A percentile compares a stretch with the other conserved stretches of the same genome.
Evolutionary conservation across 2,329 filamentous ascomycete species (phyloP).

Genomic region (Macroventuria anomochaeta): DNA sequence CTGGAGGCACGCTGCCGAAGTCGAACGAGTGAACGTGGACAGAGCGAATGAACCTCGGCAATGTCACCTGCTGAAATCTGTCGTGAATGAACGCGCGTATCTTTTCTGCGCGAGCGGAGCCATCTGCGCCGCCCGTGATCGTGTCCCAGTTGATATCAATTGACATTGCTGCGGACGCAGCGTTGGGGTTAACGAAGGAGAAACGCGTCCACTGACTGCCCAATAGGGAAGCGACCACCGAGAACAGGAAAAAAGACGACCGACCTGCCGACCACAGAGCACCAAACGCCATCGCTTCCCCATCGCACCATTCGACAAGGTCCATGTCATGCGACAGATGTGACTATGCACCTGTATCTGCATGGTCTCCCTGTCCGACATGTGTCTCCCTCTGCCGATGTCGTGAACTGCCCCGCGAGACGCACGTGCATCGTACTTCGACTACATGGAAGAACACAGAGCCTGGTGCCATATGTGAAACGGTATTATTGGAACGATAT

Average conservation of each 20-base stretch:
- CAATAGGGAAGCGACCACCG: slow-evolving; percentile 32
- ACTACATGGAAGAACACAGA: slow-evolving; percentile 5
- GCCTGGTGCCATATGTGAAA: slow-evolving; percentile 5
- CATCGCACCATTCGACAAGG: slow-evolving; percentile 24
- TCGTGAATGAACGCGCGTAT: slow-evolving; percentile 95
- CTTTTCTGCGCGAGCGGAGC: slow-evolving; percentile 78
- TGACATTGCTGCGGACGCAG: slow-evolving; percentile 69
- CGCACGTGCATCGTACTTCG: slow-evolving; percentile 8
- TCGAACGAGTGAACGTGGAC: slow-evolving; percentile 94
- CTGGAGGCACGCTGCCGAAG: slow-evolving; percentile 82
- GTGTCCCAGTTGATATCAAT: slow-evolving; percentile 97
- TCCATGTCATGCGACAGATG: slow-evolving; percentile 20
- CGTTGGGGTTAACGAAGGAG: slow-evolving; percentile 36
- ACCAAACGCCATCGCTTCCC: slow-evolving; percentile 21
- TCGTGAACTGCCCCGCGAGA: slow-evolving; percentile 9
- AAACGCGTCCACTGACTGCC: slow-evolving; percentile 22
- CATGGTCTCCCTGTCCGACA: slow-evolving; percentile 23
- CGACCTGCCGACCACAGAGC: slow-evolving; percentile 26
- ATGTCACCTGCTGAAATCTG: slow-evolving; percentile 88
- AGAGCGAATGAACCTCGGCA: slow-evolving; percentile 95
- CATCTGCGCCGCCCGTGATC: slow-evolving; percentile 87
- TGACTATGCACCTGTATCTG: slow-evolving; percentile 28
- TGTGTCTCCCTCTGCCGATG: slow-evolving; percentile 17
- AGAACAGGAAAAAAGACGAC: slow-evolving; percentile 23
- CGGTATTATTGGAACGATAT: not conserved